A percentile compares a stretch with the other conserved stretches of the same genome.
These are phyloP conservation scores for Hemileia vastatrix DNA, from an alignment of 1,284 basidiomycete species.

Conservation along the genomic window DNA sequence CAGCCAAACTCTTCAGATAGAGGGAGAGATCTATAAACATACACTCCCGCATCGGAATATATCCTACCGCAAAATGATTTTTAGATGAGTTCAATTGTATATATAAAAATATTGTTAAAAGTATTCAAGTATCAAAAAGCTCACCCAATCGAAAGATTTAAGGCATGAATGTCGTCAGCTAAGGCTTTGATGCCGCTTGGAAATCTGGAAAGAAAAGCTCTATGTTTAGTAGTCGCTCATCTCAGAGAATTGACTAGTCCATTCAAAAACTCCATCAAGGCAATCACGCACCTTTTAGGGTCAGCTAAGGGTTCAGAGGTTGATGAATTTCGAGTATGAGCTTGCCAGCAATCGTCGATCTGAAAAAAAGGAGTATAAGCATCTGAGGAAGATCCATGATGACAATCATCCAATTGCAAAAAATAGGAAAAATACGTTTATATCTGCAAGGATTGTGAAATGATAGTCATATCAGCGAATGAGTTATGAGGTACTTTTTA, in stretches of 20 bases:
- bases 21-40: not conserved
- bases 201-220: constrained; percentile 47
- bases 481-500: too few relatives aligned
- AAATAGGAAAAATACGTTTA: constrained; percentile 23
- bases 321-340: constrained; percentile 30
- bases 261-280: not conserved
- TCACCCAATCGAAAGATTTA: constrained; percentile 48
- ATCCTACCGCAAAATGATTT: constrained; percentile 47
- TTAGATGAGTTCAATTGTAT: not conserved
- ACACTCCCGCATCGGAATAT: constrained; percentile 50
- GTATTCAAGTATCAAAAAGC: too few relatives aligned
- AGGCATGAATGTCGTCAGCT: constrained; percentile 46
- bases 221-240: too few relatives aligned
- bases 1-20: not conserved
- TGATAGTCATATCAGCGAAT: too few relatives aligned
- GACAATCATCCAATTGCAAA: not conserved
- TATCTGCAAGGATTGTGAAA: not conserved
- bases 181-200: constrained; percentile 49
- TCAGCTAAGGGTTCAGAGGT: constrained; percentile 42
- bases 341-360: constrained; percentile 46
- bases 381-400: constrained; percentile 5
- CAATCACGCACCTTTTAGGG: constrained; percentile 27
- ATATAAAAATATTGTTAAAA: not conserved
- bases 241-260: not conserved
- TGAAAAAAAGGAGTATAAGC: constrained; percentile 20